These are phyloP conservation scores for Albugo laibachii DNA, from an alignment of 352 stramenopile genomes.

Conservation along the genomic window DNA sequence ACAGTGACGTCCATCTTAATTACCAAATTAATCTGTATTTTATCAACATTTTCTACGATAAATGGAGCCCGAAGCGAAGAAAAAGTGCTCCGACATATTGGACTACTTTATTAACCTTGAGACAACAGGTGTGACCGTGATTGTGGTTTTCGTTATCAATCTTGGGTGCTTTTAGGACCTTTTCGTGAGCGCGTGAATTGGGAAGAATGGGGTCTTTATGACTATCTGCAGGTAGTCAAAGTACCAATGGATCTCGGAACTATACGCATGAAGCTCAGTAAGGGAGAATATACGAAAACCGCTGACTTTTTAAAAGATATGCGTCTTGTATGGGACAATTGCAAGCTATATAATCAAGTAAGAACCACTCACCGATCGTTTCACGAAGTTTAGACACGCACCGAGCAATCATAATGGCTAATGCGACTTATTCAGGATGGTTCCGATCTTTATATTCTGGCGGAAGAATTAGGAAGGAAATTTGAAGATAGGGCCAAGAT, in stretches of 20 bases:
- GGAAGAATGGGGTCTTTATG: constrained; percentile 73
- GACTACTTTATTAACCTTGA: constrained; percentile 73
- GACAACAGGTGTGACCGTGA: constrained; percentile 20
- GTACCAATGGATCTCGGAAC: constrained; percentile 82
- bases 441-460: constrained; percentile 71
- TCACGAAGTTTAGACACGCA: too few species aligned
- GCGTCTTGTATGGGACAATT: constrained; percentile 74
- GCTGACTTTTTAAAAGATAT: constrained; percentile 52
- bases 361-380: too few species aligned
- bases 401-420: too few species aligned
- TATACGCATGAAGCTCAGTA: constrained; percentile 58
- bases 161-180: constrained; percentile 20
- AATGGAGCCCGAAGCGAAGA: constrained; percentile 65
- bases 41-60: background rate
- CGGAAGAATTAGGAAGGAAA: constrained; percentile 66
- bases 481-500: constrained; percentile 77
- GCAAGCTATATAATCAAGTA: constrained; percentile 44
- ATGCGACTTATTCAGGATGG: constrained; percentile 22
- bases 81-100: constrained; percentile 60
- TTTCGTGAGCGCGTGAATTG: constrained; percentile 79
- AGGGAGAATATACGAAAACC: constrained; percentile 39
- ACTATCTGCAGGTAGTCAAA: constrained; percentile 77
- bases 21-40: too few species aligned
- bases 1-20: too few species aligned
- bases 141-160: background rate